phyloP scores from a whole-genome alignment of 1,139 yeast species.

The Lipomyces yarrowii region DNA sequence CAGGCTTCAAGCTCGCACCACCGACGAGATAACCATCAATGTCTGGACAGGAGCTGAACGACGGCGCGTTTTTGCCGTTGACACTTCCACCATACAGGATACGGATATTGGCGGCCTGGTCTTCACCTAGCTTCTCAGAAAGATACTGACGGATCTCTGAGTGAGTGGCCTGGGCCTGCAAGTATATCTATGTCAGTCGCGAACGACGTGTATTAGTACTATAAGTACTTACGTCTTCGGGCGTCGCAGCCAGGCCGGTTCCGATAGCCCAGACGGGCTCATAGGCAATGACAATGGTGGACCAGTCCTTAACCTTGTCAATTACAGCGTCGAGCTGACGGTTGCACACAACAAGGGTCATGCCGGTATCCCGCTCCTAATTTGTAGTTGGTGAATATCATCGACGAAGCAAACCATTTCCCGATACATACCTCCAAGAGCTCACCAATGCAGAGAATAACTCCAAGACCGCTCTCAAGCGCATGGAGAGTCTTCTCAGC shows the following conservation, averaged over 20 bases:
- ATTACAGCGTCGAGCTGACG: slow-evolving; percentile 90
- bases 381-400: slow-evolving; percentile 49
- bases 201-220: background rate
- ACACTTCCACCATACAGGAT: slow-evolving; percentile 99
- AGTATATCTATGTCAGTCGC: background rate
- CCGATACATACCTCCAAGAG: slow-evolving; percentile 17
- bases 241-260: slow-evolving; percentile 98
- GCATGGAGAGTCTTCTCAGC: slow-evolving; percentile 97
- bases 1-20: slow-evolving; percentile 99
- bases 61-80: slow-evolving; percentile 88
- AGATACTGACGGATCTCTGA: slow-evolving; percentile 83
- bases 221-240: slow-evolving; percentile 75
- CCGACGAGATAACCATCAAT: slow-evolving; percentile 99
- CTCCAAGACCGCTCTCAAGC: slow-evolving; percentile 81
- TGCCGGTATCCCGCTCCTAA: slow-evolving; percentile 89
- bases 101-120: slow-evolving; percentile 76
- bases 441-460: slow-evolving; percentile 88
- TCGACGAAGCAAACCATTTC: slow-evolving; percentile 48
- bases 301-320: slow-evolving; percentile 86
- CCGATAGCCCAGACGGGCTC: slow-evolving; percentile 99
- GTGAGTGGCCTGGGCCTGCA: slow-evolving; percentile 62
- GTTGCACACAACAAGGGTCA: slow-evolving; percentile 83
- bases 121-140: slow-evolving; percentile 71
- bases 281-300: slow-evolving; percentile 91
- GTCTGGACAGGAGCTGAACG: slow-evolving; percentile 89